Evolutionary conservation across 495 filamentous ascomycete genomes (phyloP), one percentile per base, ranked within the genome.

Genomic region (Hyaloscypha bicolor): DNA sequence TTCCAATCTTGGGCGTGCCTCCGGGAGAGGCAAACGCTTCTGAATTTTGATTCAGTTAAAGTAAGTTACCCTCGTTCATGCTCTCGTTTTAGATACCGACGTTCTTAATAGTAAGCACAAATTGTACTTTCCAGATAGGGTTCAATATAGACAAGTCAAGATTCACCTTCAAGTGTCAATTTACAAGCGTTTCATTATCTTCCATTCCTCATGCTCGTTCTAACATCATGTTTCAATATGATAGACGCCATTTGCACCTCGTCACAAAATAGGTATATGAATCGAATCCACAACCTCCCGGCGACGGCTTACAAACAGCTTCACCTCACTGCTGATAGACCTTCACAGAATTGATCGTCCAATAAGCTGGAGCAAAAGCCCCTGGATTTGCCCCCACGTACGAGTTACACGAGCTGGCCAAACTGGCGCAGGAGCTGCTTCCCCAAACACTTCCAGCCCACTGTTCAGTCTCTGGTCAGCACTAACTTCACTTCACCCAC

Each of bases 401-500:
- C 25, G 79, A 77, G 51, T 77, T 66, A 74, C 90, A 92, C 19
- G 67, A 32, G 31, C 29, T 59, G 6, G 79, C 84, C 66, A 78
- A 76, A 61, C 71, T 69, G 14, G 71, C 64, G 73, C 85, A 86
- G 45, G 74, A 75, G 63, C 82, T 77, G n/a, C 33, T 25, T 19
- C 53, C 60, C 80, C 83, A 89, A 19, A 87, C 86, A 62, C 82
- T 80, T 51, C 92, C 94, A 29, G 93, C 93, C 91, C 91, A 97
- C 68, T 70, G 42, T 29, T 25, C 9, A 61, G 16, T 21, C 52
- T 52, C 55, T 37, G 60, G 19, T 63, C 37, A 69, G 67, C 21
- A 63, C 14, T 9, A 9, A 53, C 31, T 42, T 51, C 32, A 16
- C 32, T 56, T 31, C 16, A 48, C 33, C 21, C 29, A 48, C 33